These are phyloP conservation scores for Cubamyces sp. DNA, from an alignment of 768 basidiomycete species.

Conservation along the genomic window DNA sequence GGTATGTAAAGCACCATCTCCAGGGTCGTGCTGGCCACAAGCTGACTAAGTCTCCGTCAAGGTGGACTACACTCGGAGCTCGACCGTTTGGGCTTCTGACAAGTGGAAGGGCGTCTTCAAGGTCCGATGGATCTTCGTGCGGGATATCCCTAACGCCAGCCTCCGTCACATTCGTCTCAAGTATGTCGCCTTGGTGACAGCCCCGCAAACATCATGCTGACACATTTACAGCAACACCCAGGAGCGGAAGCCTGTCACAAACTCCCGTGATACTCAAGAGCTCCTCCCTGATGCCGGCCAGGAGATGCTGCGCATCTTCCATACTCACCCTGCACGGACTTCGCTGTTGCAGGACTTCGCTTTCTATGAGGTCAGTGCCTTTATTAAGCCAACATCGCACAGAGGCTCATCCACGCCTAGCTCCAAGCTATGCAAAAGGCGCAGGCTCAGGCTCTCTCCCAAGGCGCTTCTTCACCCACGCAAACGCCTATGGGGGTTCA, in stretches of 20 bases:
- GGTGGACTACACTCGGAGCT: slow-evolving; percentile 93
- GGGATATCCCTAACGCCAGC: slow-evolving; percentile 90
- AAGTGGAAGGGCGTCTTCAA: slow-evolving; percentile 99
- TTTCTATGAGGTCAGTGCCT: slow-evolving; percentile 75
- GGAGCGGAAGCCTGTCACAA: slow-evolving; percentile 98
- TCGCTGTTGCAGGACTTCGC: slow-evolving; percentile 93
- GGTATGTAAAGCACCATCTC: slow-evolving; percentile 47
- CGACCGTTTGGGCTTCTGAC: slow-evolving; percentile 98
- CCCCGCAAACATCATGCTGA: neutral
- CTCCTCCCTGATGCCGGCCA: slow-evolving; percentile 93
- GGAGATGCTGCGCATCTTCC: slow-evolving; percentile 96
- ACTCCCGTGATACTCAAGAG: slow-evolving; percentile 97
- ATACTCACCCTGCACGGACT: slow-evolving; percentile 90
- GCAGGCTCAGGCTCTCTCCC: slow-evolving; percentile 28
- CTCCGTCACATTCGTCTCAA: slow-evolving; percentile 88
- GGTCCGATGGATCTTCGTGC: slow-evolving; percentile 96
- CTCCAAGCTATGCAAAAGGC: slow-evolving; percentile 85
- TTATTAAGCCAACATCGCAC: neutral
- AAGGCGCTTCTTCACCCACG: slow-evolving; percentile 35
- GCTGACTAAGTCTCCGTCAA: slow-evolving; percentile 29
- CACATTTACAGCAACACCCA: slow-evolving; percentile 77
- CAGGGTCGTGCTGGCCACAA: neutral
- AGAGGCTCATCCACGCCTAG: slow-evolving; percentile 40
- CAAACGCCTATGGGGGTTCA: slow-evolving; percentile 34
- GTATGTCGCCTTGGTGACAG: slow-evolving; percentile 44